Base-by-base conservation (phyloP, 768 basidiomycete species). In the Tulasnella sp. region DNA sequence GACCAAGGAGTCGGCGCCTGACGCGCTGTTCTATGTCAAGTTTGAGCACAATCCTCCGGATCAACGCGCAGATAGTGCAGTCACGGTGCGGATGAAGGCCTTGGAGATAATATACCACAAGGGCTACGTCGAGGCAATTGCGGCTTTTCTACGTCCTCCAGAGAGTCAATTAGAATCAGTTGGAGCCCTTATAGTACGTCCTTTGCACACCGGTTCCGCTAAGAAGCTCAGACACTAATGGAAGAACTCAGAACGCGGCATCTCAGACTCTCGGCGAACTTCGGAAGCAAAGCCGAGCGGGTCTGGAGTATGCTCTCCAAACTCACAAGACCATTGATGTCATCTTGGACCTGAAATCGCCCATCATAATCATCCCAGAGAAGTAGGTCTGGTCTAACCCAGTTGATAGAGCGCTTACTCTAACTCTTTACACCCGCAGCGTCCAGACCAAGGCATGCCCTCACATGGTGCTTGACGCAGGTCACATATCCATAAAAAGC, bases 91-190 rank as follows among this genome's bases (percentile, higher is more conserved):
- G 59, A 87, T 97, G 87, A 81, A 89, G 10, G 87, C 94, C 66
- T 87, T 94, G 83, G 94, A 98, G 71, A 85, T 99, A 63, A 87
- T 99, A 43, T 99, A 99, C 68, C 92, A 97, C 68, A 81, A 76
- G 66, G 91, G 89, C 24, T 97, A 94, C 68, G 78, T 98, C 27
- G 96, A 98, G 73, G 88, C 87, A 2, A 80, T 98, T 21, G 85
- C 85, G 66, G 80, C 77, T 62, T 99, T 98, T 73, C 85, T 99
- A 73, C 88, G 84, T 67, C 94, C 92, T 1, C 94, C 96, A 1
- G 84, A 84, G 44, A 94, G 87, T 69, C 93, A 98, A 68, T 71
- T 99, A 57, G 92, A 98, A 70, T 94, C 92, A 1, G 90, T 99
- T 51, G 87, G 88, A 69, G 96, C 93, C 0, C 76, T 99, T 52